Base-by-base conservation (phyloP, 495 filamentous ascomycete genomes). In the Sphaerosporella brunnea region DNA sequence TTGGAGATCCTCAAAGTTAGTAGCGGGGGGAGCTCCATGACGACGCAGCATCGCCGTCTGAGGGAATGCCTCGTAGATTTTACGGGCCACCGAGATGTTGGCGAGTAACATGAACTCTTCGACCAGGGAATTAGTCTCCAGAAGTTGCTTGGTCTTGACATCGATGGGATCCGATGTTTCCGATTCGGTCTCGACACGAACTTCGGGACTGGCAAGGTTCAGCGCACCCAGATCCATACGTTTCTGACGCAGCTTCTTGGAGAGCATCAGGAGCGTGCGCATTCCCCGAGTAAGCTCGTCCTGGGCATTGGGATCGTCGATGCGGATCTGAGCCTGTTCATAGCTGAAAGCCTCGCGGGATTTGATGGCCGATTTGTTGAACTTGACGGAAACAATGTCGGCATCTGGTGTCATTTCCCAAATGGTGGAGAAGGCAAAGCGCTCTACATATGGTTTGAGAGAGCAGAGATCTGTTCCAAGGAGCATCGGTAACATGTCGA, bases 71-170 rank as follows among this genome's bases (percentile, higher is more conserved):
- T 78, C 70, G 66, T 88, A 83, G 54, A 92, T 84, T 58, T 83
- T 92, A 32, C 73, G 67, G 4, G 86, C 90, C 20, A 97, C 90
- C 50, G 77, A 83, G 60, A 82, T 93, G 65, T 96, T 97, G 68
- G 92, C 90, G 59, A 96, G 82, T 58, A 96, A 72, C 90, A 97
- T 97, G 70, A 97, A 96, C 56, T 97, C 90, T 59, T 97, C 90
- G 20, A 97, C 90, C 4, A 97, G 72, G 20, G 87, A 95, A 69
- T 95, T 96, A 46, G 90, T 97, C 57, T 84, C 84, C n/a, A 96
- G 75, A 49, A 82, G 74, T 47, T 84, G 70, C 63, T 96, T 97
- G 1, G 84, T 93, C 67, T 95, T 84, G 51, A 99, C 80, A 59
- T 99, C 92, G 44, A 93, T 78, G 0, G 90, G 92, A 59, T 95